Evolutionary conservation across 768 basidiomycete species (phyloP), one percentile per base, ranked within the genome.

Genomic region (Tricholoma bakamatsutake): DNA sequence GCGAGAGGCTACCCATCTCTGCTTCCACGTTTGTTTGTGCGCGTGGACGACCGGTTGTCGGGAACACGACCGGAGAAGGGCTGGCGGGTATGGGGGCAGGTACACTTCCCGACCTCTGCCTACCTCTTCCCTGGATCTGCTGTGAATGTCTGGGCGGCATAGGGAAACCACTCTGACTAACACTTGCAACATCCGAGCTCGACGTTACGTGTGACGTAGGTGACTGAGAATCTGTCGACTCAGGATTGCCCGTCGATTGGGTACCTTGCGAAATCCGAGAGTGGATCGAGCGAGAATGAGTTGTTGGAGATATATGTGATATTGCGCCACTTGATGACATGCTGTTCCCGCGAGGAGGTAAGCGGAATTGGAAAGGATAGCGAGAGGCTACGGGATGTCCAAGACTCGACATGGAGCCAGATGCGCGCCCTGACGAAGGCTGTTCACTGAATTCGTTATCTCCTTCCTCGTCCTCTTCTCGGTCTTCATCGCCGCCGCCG

Each of bases 331-430:
- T 48, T 5, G 76, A 77, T 5, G 76, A 80, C 5, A 56, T 50
- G 56, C 69, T 70, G 42, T 69, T 73, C 0, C 82, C 79, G 7
- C 80, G 78, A 1, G 66, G 60, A 6, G 80, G 80, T 2, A 77
- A 77, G 17, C 84, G 82, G 68, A 81, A 80, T 52, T 81, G 76
- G 77, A 88, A 88, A 9, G 87, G 88, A 63, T 85, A 87, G 0
- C 84, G 79, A 21, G 87, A 83, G 33, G 73, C 68, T 52, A 93
- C 76, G 1, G 89, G 90, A 21, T 87, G 85, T 2, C 91, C 91
- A 5, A 93, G 79, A 58, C 87, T 89, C 3, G 90, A 93, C 84
- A 93, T 84, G 7, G 91, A 93, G 17, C 83, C 88, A 0, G 89
- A 90, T 4, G 82, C 86, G 15, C 84, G 78, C 40, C 81, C 82